These are phyloP conservation scores for Blastobotrys muscicola DNA, from an alignment of 805 yeast genomes.

Conservation along the genomic window DNA sequence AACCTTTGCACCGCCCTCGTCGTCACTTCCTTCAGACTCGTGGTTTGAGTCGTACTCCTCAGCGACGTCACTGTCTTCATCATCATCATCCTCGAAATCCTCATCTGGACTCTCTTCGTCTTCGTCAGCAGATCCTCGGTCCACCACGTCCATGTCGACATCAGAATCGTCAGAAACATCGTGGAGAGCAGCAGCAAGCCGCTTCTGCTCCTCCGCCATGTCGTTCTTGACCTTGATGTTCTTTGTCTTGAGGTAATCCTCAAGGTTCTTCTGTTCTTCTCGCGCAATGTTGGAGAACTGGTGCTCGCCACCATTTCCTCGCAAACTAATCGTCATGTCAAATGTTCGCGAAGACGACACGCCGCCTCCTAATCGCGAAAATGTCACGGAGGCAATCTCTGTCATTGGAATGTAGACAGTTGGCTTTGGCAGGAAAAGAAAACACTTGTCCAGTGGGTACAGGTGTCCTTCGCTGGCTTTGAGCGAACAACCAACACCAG, in stretches of 20 bases:
- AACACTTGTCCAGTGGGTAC: conserved; percentile 85
- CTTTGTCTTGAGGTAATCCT: conserved; percentile 66
- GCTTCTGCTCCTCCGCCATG: conserved; percentile 75
- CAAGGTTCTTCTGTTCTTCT: conserved; percentile 79
- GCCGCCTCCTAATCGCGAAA: conserved; percentile 82
- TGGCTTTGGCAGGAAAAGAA: conserved; percentile 88
- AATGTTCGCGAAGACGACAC: conserved; percentile 77
- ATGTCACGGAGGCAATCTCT: conserved; percentile 66
- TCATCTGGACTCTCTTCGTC: conserved; percentile 64
- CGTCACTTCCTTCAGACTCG: conserved; percentile 23
- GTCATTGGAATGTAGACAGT: conserved; percentile 82
- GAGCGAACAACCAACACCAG: conserved; percentile 84
- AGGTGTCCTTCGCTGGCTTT: conserved; percentile 93
- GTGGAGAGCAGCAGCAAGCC: conserved; percentile 64
- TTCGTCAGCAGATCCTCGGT: conserved; percentile 70
- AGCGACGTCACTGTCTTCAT: conserved; percentile 61
- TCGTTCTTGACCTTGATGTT: conserved; percentile 78
- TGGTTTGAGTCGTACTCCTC: conserved; percentile 77
- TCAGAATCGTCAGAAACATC: conserved; percentile 47
- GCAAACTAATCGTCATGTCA: conserved; percentile 72
- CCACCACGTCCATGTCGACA: conserved; percentile 35
- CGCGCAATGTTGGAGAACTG: conserved; percentile 81
- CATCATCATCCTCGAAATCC: conserved; percentile 57
- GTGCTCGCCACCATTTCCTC: conserved; percentile 59
- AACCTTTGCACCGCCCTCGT: conserved; percentile 15